phyloP scores from a whole-genome alignment of 371 early-diverging fungal genomes.

The Lichtheimia ornata region DNA sequence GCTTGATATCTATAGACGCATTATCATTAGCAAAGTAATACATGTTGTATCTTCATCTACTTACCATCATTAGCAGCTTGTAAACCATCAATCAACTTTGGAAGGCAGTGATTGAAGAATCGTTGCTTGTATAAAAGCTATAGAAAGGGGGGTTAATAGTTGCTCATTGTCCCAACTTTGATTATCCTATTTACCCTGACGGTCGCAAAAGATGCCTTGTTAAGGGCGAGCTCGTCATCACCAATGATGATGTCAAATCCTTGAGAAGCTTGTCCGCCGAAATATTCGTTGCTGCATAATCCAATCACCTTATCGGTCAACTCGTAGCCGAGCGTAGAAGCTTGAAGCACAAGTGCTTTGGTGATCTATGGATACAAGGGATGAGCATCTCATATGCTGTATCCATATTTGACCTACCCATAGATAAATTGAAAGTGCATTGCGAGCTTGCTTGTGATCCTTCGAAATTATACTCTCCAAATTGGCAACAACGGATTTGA shows the following conservation, averaged over 20 bases:
- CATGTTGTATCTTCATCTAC: not conserved
- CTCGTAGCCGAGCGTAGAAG: conserved; percentile 56
- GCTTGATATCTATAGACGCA: conserved; percentile 45
- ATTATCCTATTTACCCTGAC: conserved; percentile 47
- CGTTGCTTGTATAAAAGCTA: conserved; percentile 82
- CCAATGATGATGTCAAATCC: conserved; percentile 73
- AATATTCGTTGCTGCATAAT: conserved; percentile 43
- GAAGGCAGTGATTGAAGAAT: conserved; percentile 75
- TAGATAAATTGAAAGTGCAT: conserved; percentile 38
- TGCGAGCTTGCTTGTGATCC: conserved; percentile 8
- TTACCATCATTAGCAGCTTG: conserved; percentile 41
- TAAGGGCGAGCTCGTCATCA: conserved; percentile 67
- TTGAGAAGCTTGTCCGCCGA: conserved; percentile 61
- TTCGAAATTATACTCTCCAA: conserved; percentile 28
- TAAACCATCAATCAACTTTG: conserved; percentile 72
- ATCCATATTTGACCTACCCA: conserved; percentile 27
- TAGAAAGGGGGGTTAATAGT: not conserved
- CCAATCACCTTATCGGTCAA: conserved; percentile 61
- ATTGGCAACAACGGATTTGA: not conserved
- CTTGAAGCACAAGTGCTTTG: conserved; percentile 62
- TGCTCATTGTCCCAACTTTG: not conserved
- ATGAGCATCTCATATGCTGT: not conserved
- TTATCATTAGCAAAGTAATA: not conserved
- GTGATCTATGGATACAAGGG: conserved; percentile 47
- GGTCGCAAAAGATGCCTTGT: conserved; percentile 69